Evolutionary conservation across 306 rosid species (phyloP).

Genomic region (Dalbergia cochinchinensis): DNA sequence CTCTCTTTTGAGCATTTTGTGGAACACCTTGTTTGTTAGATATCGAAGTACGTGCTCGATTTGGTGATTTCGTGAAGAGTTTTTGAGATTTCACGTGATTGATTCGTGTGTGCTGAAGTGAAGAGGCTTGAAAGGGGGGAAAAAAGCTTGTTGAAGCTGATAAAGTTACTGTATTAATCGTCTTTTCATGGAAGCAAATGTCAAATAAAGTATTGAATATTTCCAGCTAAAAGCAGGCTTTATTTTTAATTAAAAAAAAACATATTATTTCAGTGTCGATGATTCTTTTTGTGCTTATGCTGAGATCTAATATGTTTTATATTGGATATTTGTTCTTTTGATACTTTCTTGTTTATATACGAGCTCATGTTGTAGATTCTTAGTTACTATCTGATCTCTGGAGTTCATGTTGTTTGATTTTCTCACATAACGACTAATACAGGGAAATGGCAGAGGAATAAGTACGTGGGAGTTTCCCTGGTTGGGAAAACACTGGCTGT

Average conservation of each 20-base stretch:
- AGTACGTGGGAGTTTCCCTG: constrained; percentile 96
- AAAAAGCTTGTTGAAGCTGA: not conserved
- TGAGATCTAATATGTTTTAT: constrained; percentile 28
- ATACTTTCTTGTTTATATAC: not conserved
- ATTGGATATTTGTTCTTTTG: not conserved
- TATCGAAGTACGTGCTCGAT: not conserved
- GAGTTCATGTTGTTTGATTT: constrained; percentile 10
- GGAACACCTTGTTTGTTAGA: constrained; percentile 24
- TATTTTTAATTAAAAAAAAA: not conserved
- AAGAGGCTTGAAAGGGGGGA: not conserved
- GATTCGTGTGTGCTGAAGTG: not conserved
- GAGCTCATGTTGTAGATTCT: not conserved
- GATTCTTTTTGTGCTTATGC: not conserved
- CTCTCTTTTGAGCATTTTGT: constrained; percentile 32
- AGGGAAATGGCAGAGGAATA: constrained; percentile 95
- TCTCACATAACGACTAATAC: constrained; percentile 20
- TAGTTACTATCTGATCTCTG: constrained; percentile 21
- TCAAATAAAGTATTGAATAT: not conserved
- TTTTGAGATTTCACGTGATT: not conserved
- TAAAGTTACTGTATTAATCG: not conserved
- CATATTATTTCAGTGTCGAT: not conserved
- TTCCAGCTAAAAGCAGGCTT: not conserved
- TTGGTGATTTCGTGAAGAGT: constrained; percentile 5
- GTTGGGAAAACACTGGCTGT: constrained; percentile 97
- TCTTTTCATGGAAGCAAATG: not conserved